phyloP scores from a whole-genome alignment of 345 rosid genomes.

The Euphorbia pulcherrima region DNA sequence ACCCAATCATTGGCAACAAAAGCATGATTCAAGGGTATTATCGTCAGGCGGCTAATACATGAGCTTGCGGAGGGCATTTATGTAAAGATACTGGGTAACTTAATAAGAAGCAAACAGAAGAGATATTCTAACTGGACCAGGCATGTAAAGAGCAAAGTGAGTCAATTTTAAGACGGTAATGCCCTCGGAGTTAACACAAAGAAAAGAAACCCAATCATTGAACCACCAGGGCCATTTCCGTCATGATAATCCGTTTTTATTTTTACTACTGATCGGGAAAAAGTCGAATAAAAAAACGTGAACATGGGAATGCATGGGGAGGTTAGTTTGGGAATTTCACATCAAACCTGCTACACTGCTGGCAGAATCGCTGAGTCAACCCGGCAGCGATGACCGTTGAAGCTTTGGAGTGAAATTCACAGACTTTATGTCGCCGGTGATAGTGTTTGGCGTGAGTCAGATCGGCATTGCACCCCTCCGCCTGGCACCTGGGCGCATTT shows the following conservation, averaged over 20 bases:
- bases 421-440: constrained; percentile 95
- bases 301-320: constrained; percentile 18
- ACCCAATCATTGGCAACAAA: constrained; percentile 3
- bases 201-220: constrained; percentile 40
- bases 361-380: constrained; percentile 95
- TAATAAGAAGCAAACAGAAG: neutral
- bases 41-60: constrained; percentile 19
- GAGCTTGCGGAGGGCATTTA: constrained; percentile 15
- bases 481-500: constrained; percentile 78
- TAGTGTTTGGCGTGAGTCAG: constrained; percentile 90
- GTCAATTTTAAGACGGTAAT: constrained; percentile 39
- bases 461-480: constrained; percentile 95
- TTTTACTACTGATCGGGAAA: neutral
- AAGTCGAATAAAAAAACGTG: neutral
- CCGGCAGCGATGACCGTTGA: constrained; percentile 84
- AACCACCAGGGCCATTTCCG: constrained; percentile 21
- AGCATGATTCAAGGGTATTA: constrained; percentile 19
- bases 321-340: constrained; percentile 27
- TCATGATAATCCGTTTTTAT: constrained; percentile 8
- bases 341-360: constrained; percentile 95
- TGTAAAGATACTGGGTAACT: constrained; percentile 5
- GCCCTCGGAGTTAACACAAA: constrained; percentile 52
- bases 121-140: constrained; percentile 5
- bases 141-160: constrained; percentile 21
- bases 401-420: constrained; percentile 95